phyloP scores from a whole-genome alignment of 345 rosid genomes.

The Turritis glabra region DNA sequence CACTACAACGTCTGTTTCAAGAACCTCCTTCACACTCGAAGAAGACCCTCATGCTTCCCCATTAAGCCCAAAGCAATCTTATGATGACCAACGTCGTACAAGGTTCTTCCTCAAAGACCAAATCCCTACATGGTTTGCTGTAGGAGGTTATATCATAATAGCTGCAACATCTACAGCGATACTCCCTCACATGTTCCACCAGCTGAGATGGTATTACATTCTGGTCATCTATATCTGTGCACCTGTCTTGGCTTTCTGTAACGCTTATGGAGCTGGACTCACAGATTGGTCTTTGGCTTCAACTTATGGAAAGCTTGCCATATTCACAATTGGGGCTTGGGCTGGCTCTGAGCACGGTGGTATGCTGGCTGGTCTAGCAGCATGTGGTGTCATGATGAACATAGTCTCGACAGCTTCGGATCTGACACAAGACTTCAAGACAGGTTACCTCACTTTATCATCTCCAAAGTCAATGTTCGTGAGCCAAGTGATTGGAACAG shows the following conservation, averaged over 20 bases:
- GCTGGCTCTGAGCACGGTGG: slow-evolving; percentile 69
- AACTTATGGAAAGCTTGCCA: slow-evolving; percentile 80
- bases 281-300: slow-evolving; percentile 90
- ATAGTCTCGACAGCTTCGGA: slow-evolving; percentile 88
- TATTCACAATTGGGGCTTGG: slow-evolving; percentile 72
- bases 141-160: slow-evolving; percentile 53
- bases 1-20: slow-evolving; percentile 22
- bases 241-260: slow-evolving; percentile 74
- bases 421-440: slow-evolving; percentile 82
- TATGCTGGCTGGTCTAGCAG: slow-evolving; percentile 74
- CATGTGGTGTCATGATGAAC: slow-evolving; percentile 94
- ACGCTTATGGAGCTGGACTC: slow-evolving; percentile 85
- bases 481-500: slow-evolving; percentile 80
- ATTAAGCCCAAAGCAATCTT: slow-evolving; percentile 40
- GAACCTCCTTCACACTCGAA: slow-evolving; percentile 43
- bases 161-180: slow-evolving; percentile 51
- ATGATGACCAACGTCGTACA: slow-evolving; percentile 65
- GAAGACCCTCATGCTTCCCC: slow-evolving; percentile 42
- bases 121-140: slow-evolving; percentile 71
- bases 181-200: slow-evolving; percentile 62
- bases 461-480: slow-evolving; percentile 77
- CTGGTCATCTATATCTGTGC: slow-evolving; percentile 66
- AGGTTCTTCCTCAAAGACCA: slow-evolving; percentile 71
- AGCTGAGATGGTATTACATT: slow-evolving; percentile 72
- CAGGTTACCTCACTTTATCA: slow-evolving; percentile 81